Base-by-base conservation (phyloP, 371 early-diverging fungal species). In the Mucor saturninus region DNA sequence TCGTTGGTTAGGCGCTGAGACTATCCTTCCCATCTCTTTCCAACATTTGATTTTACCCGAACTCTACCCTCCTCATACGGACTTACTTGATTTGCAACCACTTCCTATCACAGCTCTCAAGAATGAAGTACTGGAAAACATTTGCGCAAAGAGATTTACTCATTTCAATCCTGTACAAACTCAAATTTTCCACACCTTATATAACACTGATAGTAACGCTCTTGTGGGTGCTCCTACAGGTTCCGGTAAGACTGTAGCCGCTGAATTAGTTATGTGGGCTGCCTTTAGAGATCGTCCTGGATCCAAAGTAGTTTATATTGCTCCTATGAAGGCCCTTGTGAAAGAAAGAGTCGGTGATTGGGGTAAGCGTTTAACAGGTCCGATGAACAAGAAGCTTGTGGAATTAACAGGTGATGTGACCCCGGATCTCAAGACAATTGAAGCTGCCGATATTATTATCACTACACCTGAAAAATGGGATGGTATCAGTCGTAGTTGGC, bases 401-500 rank as follows among this genome's bases (percentile, higher is more conserved):
- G 99, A 99, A 81, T 83, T 98, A 77, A 99, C 99, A 5, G 99
- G 99, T 51, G 99, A 99, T 71, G 93, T 95, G 0, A 93, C 96
- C 6, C 96, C 97, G 1, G 97, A 97, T 61, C 74, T 95, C 40
- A 84, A 86, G 48, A 88, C 93, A 0, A 90, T 99, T 35, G 83
- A 93, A 64, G 76, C 79, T n/a, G 92, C 95, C 6, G 95, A 97
- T 72, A 93, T 99, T 40, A 95, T 99, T 60, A 89, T 99, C 57
- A 98, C 99, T 0, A 99, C 93, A 13, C 97, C 96, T 1, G 99
- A 99, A 71, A 99, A 99, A 69, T 99, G 98, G 96, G 99, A 99
- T 79, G 95, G 97, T 61, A 90, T 97, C 70, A 95, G 93, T 74
- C 92, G 96, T 59, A 86, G 88, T 42, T 96, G 94, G 99, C 86